Base-by-base conservation (phyloP, 768 basidiomycete genomes). In the Hydnomerulius pinastri region DNA sequence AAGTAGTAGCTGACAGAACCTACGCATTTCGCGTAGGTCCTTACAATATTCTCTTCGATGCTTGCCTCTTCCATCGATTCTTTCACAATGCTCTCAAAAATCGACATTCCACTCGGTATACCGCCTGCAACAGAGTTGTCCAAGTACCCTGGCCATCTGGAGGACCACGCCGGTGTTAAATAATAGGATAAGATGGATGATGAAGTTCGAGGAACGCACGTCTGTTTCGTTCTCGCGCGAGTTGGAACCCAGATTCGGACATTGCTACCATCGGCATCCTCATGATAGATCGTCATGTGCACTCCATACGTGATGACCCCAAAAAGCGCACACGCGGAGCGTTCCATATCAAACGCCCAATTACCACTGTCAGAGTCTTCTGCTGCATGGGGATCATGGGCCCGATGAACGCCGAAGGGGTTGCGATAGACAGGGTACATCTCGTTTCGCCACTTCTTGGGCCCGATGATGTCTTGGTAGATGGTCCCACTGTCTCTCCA, bases 1-100 rank as follows among this genome's bases (percentile, higher is more conserved):
- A 79, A 85, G 71, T 90, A 92, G 73, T 98, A 98, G 53, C 87
- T 90, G 42, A 92, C 69, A 2, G 81, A 78, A 4, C 94, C 93
- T 9, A 77, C 81, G 6, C 80, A 59, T 53, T 77, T 80, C 11
- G 85, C 75, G 53, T 86, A 71, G 18, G 75, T 71, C 41, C 78
- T 72, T 10, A 91, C 82, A 38, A 92, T 64, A n/a, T 73, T 67
- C 44, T 85, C 85, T 3, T 76, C 73, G 20, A 98, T 75, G 57
- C 86, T 92, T 2, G 94, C 96, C 67, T 99, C 96, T 63, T 98
- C 96, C 77, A 83, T 86, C 47, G 90, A 87, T 67, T 98, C 96
- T 64, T 96, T 97, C 30, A 95, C 78, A 37, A 98, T 72, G 2
- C 84, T 78, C 41, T 93, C 87, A 41, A 90, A 81, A 4, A 80